Percentiles rank a stretch among this genome's conserved stretches.
Evolutionary conservation across 768 basidiomycete species (phyloP).

Genomic region (Vararia minispora): DNA sequence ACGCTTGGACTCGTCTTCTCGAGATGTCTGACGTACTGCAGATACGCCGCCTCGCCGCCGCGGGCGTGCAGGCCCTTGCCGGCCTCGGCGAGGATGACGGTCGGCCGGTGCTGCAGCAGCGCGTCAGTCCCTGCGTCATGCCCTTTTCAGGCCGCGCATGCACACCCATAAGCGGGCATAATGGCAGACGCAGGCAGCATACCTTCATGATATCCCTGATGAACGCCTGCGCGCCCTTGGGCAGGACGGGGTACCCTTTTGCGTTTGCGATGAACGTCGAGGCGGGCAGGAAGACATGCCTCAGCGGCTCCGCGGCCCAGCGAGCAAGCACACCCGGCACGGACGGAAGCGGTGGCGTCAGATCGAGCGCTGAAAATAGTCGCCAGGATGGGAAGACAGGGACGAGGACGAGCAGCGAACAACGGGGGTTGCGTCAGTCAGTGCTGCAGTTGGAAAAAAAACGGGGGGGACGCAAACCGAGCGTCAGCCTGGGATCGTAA

Average conservation of each 20-base stretch:
- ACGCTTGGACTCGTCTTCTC: slow-evolving; percentile 67
- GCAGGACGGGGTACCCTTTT: slow-evolving; percentile 94
- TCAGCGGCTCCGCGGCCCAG: slow-evolving; percentile 92
- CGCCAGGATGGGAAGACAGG: slow-evolving; percentile 5
- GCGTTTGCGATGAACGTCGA: slow-evolving; percentile 90
- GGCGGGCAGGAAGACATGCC: slow-evolving; percentile 79
- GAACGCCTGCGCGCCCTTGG: slow-evolving; percentile 87
- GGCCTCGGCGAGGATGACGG: slow-evolving; percentile 69
- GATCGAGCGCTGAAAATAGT: slow-evolving; percentile 68
- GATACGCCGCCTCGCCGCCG: slow-evolving; percentile 82
- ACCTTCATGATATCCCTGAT: slow-evolving; percentile 84
- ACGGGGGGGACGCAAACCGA: slow-evolving; percentile 54
- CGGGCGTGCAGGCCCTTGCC: slow-evolving; percentile 51
- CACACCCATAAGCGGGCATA: not conserved
- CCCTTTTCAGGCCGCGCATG: no score
- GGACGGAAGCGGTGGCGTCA: slow-evolving; percentile 79
- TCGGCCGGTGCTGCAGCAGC: slow-evolving; percentile 66
- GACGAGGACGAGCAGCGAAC: slow-evolving; percentile 2
- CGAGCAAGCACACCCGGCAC: slow-evolving; percentile 65
- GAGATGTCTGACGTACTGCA: slow-evolving; percentile 78
- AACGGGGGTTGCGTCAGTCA: no score
- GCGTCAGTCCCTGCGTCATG: no score
- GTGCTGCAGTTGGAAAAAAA: no score
- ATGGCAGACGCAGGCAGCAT: slow-evolving; percentile 18
- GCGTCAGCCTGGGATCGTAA: slow-evolving; percentile 61